Evolutionary conservation across 140 eudicot species (phyloP).

Genomic region (Bidens hawaiensis): DNA sequence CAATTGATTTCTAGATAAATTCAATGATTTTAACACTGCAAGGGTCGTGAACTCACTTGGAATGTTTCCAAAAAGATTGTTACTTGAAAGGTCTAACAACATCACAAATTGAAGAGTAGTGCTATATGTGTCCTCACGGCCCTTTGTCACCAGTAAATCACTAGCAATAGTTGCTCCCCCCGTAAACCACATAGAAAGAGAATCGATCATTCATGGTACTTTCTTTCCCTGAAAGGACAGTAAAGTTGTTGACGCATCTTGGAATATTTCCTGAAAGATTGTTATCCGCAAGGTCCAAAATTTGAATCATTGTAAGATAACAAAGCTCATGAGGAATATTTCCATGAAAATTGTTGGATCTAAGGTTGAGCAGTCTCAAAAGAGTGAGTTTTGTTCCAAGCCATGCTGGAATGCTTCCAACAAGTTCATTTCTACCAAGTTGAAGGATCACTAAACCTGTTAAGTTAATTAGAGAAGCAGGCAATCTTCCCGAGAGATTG

Average conservation of each 20-base stretch:
- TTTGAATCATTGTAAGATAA: conserved; percentile 13
- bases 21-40: conserved; percentile 8
- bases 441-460: conserved; percentile 1
- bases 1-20: conserved; percentile 26
- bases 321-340: not conserved
- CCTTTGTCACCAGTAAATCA: conserved; percentile 23
- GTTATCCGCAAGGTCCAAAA: conserved; percentile 35
- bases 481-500: conserved; percentile 9
- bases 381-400: conserved; percentile 1
- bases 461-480: conserved; percentile 15
- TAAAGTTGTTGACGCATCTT: conserved; percentile 24
- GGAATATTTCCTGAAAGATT: conserved; percentile 31
- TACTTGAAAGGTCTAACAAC: conserved; percentile 24
- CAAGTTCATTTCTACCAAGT: conserved; percentile 18
- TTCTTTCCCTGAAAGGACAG: not conserved
- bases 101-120: not conserved
- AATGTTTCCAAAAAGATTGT: conserved; percentile 22
- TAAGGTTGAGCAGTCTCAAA: conserved; percentile 15
- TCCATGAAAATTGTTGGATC: conserved; percentile 27
- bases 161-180: not conserved
- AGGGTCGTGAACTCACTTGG: conserved; percentile 25
- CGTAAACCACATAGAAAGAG: not conserved
- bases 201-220: not conserved
- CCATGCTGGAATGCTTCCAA: conserved; percentile 20
- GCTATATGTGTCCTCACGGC: conserved; percentile 9